Evolutionary conservation across 768 basidiomycete species (phyloP).

Genomic region (Hysterangium stoloniferum): DNA sequence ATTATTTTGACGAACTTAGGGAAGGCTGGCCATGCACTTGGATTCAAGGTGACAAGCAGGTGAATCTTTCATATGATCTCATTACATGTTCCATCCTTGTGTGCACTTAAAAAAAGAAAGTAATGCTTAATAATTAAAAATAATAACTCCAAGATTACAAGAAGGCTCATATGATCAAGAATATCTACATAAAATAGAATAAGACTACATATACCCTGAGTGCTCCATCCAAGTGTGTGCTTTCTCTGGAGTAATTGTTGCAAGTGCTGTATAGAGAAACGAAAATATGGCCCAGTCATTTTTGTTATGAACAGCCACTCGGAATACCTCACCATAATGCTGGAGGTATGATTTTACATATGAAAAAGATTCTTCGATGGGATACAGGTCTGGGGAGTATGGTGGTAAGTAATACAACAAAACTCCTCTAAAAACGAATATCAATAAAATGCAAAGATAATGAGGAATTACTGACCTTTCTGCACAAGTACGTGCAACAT

Average conservation of each 20-base stretch:
- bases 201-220: conserved; percentile 21
- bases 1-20: too few relatives aligned
- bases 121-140: too few relatives aligned
- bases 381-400: conserved; percentile 27
- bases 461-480: not conserved
- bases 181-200: too few relatives aligned
- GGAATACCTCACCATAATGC: not conserved
- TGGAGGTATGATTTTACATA: conserved; percentile 20
- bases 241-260: not conserved
- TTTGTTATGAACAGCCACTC: not conserved
- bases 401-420: conserved; percentile 20
- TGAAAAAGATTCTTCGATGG: conserved; percentile 25
- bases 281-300: not conserved
- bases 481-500: conserved; percentile 14
- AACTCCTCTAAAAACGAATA: not conserved
- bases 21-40: too few relatives aligned
- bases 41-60: too few relatives aligned
- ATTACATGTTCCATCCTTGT: too few relatives aligned
- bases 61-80: too few relatives aligned
- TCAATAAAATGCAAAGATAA: not conserved
- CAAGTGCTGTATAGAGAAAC: not conserved
- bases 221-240: conserved; percentile 1
- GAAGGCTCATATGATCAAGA: too few relatives aligned
- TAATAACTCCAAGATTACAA: too few relatives aligned
- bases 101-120: too few relatives aligned